Evolutionary conservation across 768 basidiomycete species (phyloP).

Genomic region (Ramaria sp.): DNA sequence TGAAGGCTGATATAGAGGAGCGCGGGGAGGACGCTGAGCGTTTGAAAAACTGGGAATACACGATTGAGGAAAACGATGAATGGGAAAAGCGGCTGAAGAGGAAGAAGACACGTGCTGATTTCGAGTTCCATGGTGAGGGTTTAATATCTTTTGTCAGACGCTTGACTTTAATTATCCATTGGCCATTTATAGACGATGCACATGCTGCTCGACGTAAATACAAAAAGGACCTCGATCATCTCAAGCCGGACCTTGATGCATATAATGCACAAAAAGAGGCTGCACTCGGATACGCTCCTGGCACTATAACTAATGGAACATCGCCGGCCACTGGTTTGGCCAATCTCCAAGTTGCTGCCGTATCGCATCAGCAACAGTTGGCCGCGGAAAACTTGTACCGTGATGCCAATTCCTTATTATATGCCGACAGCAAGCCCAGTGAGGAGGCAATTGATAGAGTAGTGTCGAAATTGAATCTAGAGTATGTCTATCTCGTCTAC

Average conservation of each 20-base stretch:
- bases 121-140: constrained; percentile 78
- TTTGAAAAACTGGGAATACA: constrained; percentile 90
- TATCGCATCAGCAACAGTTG: constrained; percentile 51
- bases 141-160: constrained; percentile 6
- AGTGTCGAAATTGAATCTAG: constrained; percentile 82
- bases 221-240: constrained; percentile 80
- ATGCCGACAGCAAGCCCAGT: constrained; percentile 89
- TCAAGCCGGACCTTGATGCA: constrained; percentile 78
- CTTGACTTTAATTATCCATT: not conserved
- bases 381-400: constrained; percentile 81
- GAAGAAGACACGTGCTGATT: constrained; percentile 79
- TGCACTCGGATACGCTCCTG: constrained; percentile 63
- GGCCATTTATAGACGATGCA: constrained; percentile 56
- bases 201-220: constrained; percentile 84
- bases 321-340: constrained; percentile 21
- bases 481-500: constrained; percentile 46
- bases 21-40: constrained; percentile 87
- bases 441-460: constrained; percentile 95
- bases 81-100: constrained; percentile 89
- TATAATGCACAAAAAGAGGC: constrained; percentile 89
- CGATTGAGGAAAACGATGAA: constrained; percentile 88
- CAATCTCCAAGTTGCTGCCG: constrained; percentile 34
- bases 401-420: constrained; percentile 86
- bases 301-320: constrained; percentile 41
- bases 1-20: constrained; percentile 67